phyloP scores from a whole-genome alignment of 371 early-diverging fungal genomes.

The Parasitella parasitica region DNA sequence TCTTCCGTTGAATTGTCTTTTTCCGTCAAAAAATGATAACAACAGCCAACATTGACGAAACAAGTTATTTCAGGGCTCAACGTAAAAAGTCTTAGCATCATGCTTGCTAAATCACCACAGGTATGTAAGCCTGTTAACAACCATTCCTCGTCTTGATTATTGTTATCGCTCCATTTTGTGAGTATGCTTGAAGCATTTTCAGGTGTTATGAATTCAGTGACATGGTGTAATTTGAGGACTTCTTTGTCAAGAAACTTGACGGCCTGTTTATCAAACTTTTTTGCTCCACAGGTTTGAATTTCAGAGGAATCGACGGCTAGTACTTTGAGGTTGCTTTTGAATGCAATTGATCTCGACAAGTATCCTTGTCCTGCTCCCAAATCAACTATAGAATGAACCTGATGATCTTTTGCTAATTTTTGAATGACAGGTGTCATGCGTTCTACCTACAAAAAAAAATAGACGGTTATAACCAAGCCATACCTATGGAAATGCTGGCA shows the following conservation, averaged over 20 bases:
- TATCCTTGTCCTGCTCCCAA: conserved; percentile 81
- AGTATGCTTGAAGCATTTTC: conserved; percentile 52
- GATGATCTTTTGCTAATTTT: conserved; percentile 41
- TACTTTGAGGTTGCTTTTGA: conserved; percentile 66
- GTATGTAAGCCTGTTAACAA: conserved; percentile 83
- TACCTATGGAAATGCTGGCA: background rate
- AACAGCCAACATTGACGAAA: conserved; percentile 85
- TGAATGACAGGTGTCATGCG: conserved; percentile 60
- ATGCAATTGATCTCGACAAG: conserved; percentile 72
- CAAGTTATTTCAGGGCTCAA: conserved; percentile 59
- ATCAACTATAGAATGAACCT: conserved; percentile 56
- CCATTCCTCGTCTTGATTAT: conserved; percentile 44
- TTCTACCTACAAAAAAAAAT: conserved; percentile 42
- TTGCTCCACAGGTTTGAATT: conserved; percentile 81
- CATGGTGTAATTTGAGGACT: conserved; percentile 46
- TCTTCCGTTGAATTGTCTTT: background rate
- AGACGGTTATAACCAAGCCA: background rate
- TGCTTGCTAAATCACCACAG: conserved; percentile 79
- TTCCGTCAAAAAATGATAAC: conserved; percentile 73
- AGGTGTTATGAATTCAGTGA: conserved; percentile 57
- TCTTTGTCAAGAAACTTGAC: conserved; percentile 25
- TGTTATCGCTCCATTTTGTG: conserved; percentile 30
- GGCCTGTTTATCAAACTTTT: conserved; percentile 58
- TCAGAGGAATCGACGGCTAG: conserved; percentile 80
- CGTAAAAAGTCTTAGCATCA: conserved; percentile 69